Evolutionary conservation across 257 asterid genomes (phyloP), one percentile per base, ranked within the genome.

Genomic region (Fraxinus anomala): DNA sequence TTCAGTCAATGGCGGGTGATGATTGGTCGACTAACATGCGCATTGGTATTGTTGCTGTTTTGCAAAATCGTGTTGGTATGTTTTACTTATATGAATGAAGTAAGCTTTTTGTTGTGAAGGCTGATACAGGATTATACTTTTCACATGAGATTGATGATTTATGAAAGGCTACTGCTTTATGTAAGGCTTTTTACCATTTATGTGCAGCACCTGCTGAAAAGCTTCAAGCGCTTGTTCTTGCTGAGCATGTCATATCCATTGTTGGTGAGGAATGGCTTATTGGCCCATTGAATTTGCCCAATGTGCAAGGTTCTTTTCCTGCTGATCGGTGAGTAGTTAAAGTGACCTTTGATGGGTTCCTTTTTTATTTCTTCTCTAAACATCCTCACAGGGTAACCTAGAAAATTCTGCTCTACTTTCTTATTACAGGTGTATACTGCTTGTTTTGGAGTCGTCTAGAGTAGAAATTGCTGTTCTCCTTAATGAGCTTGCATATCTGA

Each of bases 381-480:
- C 70, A 19, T 84, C 78, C 44, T 74, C 65, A 1, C 72, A 6
- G 72, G 71, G 40, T 40, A 54, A 66, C 31, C 13, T 61, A 59
- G 14, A 69, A 21, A 70, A 37, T 72, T 68, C 71, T 14, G 73
- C 79, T 54, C 47, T 69, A 77, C 75, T 69, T 81, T 76, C 69
- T 68, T 61, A 80, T 70, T 79, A 59, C 90, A 96, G 99, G 88
- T 93, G 94, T 82, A 78, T 92, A 80, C 84, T 91, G 82, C 97
- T 96, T 75, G 92, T 96, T 54, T 81, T 92, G 88, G 99, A 89
- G 88, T 86, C 99, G 79, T 87, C 98, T 10, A 89, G 98, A 85
- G 92, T 95, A 78, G 99, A 95, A 89, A 88, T 92, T 80, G 98
- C 93, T 77, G 97, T 95, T 83, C 87, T 91, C 74, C 87, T 95